Percentiles rank a stretch among this genome's conserved stretches.
These are phyloP conservation scores for Santalum album DNA, from an alignment of 164 flowering plant species.

Conservation along the genomic window DNA sequence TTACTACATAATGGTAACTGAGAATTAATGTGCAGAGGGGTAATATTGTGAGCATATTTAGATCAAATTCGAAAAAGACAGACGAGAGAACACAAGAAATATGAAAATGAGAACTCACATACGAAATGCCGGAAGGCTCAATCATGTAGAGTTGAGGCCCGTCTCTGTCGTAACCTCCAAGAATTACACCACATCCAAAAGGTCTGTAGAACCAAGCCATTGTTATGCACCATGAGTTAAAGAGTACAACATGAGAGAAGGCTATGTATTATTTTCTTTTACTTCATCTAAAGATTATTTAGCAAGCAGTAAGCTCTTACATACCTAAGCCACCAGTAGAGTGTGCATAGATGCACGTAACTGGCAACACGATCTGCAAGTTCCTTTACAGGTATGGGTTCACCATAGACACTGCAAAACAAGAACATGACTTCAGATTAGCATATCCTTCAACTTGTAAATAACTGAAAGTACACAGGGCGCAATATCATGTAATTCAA, in stretches of 20 bases:
- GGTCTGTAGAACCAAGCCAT: not conserved
- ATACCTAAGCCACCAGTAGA: constrained; percentile 7
- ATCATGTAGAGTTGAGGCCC: constrained; percentile 1
- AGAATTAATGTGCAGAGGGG: no score
- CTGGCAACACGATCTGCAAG: constrained; percentile 6
- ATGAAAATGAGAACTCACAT: not conserved
- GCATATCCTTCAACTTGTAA: no score
- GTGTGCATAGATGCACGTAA: constrained; percentile 5
- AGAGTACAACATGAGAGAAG: no score
- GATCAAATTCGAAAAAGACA: no score
- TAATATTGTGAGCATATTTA: no score
- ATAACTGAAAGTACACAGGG: no score
- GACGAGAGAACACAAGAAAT: no score
- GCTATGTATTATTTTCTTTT: no score
- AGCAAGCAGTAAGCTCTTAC: not conserved
- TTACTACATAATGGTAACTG: no score
- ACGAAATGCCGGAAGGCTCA: constrained; percentile 1
- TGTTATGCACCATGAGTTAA: not conserved
- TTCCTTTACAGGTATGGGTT: constrained; percentile 2
- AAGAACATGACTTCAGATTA: not conserved
- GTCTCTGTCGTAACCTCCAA: constrained; percentile 4
- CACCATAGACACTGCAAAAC: constrained; percentile 6
- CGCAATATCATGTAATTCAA: no score
- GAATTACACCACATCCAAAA: constrained; percentile 7
- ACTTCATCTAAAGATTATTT: no score